A percentile compares a stretch with the other conserved stretches of the same genome.
Evolutionary conservation across 2,329 filamentous ascomycete species (phyloP).

Genomic region (Fusarium nodosum): DNA sequence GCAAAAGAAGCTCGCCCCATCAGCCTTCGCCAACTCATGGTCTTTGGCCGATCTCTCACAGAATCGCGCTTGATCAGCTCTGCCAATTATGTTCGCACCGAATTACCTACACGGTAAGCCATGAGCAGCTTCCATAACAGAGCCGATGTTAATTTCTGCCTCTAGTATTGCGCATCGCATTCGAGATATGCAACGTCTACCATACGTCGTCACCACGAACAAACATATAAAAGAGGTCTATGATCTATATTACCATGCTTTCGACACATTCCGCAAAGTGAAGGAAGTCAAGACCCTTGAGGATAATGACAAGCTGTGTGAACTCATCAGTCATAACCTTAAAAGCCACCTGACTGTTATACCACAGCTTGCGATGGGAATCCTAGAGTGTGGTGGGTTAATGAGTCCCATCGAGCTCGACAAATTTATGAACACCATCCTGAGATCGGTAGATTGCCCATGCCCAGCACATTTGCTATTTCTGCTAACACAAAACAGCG

Average conservation of each 20-base stretch:
- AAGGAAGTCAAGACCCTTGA: constrained; percentile 86
- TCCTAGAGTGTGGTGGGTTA: constrained; percentile 87
- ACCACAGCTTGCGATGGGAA: constrained; percentile 92
- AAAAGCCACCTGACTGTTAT: constrained; percentile 93
- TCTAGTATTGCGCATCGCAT: constrained; percentile 88
- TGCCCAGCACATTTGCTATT: background rate
- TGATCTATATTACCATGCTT: constrained; percentile 96
- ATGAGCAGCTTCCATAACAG: constrained; percentile 16
- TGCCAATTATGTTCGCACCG: constrained; percentile 96
- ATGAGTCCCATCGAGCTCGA: constrained; percentile 87
- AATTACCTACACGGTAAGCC: constrained; percentile 77
- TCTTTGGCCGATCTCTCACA: constrained; percentile 94
- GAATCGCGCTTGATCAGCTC: constrained; percentile 91
- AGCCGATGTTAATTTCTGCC: constrained; percentile 26
- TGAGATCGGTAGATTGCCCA: constrained; percentile 79
- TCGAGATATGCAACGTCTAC: constrained; percentile 95
- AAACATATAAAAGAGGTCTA: constrained; percentile 94
- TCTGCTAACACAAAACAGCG: constrained; percentile 65
- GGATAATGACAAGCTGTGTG: constrained; percentile 90
- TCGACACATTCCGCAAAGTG: constrained; percentile 88
- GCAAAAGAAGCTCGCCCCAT: constrained; percentile 94
- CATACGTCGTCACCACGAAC: constrained; percentile 97
- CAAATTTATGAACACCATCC: constrained; percentile 92
- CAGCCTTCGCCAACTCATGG: constrained; percentile 94
- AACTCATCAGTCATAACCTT: constrained; percentile 81